Conservation (phyloP, 306 rosid species). For the Quercus alba region DNA sequence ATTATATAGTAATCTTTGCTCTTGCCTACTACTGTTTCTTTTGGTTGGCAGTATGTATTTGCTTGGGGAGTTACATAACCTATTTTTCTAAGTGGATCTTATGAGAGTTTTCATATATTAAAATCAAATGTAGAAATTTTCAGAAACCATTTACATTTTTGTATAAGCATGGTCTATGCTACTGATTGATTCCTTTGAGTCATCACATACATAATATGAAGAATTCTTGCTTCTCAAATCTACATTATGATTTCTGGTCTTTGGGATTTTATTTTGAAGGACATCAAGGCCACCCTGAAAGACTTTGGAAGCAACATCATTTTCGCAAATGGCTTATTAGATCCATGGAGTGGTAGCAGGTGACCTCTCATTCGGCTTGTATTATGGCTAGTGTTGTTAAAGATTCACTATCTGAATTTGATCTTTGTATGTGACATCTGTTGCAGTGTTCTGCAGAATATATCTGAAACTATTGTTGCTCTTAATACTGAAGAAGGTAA, state of each 20-base stretch:
- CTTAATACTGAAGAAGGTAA: slow-evolving; percentile 76
- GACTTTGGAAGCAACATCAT: slow-evolving; percentile 75
- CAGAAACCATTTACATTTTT: slow-evolving; percentile 1
- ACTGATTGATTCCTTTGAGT: slow-evolving; percentile 3
- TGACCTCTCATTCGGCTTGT: slow-evolving; percentile 22
- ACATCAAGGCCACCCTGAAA: slow-evolving; percentile 49
- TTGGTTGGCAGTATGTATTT: background rate
- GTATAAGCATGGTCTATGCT: slow-evolving; percentile 1
- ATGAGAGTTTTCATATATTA: background rate
- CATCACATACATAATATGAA: background rate
- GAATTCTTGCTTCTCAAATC: slow-evolving; percentile 5
- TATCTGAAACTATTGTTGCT: slow-evolving; percentile 71
- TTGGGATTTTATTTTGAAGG: slow-evolving; percentile 38
- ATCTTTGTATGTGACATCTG: slow-evolving; percentile 18
- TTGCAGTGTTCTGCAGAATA: slow-evolving; percentile 68
- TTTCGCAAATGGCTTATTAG: slow-evolving; percentile 82
- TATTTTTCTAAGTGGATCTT: background rate
- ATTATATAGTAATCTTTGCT: background rate
- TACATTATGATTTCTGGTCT: slow-evolving; percentile 10
- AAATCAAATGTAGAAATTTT: background rate
- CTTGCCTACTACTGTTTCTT: background rate
- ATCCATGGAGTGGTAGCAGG: slow-evolving; percentile 98
- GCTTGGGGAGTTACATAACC: background rate
- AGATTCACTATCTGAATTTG: slow-evolving; percentile 2
- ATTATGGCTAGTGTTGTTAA: background rate